Percentiles rank a stretch among this genome's conserved stretches.
These are phyloP conservation scores for Aureobasidium sp. DNA, from an alignment of 2,329 filamentous ascomycete species.

Conservation along the genomic window DNA sequence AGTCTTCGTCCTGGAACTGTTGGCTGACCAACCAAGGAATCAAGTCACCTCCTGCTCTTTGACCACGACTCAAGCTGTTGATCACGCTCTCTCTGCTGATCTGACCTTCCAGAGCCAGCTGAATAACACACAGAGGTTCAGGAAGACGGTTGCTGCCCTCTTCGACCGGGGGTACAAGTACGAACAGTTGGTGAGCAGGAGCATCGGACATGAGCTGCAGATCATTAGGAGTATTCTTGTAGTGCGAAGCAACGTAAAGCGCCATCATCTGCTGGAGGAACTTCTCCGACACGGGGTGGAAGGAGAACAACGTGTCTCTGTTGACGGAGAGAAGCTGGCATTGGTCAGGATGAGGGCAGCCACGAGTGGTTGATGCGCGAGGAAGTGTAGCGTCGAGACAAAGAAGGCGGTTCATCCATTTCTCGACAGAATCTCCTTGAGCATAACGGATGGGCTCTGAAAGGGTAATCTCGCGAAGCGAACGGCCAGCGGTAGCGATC, in stretches of 20 bases:
- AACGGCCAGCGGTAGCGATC: constrained; percentile 57
- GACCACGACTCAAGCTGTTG: constrained; percentile 79
- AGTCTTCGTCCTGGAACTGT: constrained; percentile 96
- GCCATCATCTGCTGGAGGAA: constrained; percentile 98
- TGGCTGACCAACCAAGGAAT: constrained; percentile 98
- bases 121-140: constrained; percentile 89
- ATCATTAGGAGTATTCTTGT: constrained; percentile 97
- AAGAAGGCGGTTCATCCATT: constrained; percentile 89
- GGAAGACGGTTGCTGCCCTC: constrained; percentile 72
- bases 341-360: constrained; percentile 81
- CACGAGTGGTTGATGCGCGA: constrained; percentile 63
- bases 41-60: constrained; percentile 81
- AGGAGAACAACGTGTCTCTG: constrained; percentile 94
- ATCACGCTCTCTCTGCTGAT: constrained; percentile 91
- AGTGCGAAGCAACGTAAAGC: constrained; percentile 91
- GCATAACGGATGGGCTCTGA: constrained; percentile 93
- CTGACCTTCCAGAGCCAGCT: constrained; percentile 87
- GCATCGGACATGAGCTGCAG: constrained; percentile 98
- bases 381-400: constrained; percentile 90
- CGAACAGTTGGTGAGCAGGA: constrained; percentile 91
- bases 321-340: constrained; percentile 93
- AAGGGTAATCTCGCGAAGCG: constrained; percentile 83
- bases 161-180: constrained; percentile 77
- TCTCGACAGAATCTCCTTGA: constrained; percentile 82
- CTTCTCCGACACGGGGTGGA: constrained; percentile 92